These are phyloP conservation scores for Curvularia spicifera DNA, from an alignment of 2,329 filamentous ascomycete species.

Conservation along the genomic window DNA sequence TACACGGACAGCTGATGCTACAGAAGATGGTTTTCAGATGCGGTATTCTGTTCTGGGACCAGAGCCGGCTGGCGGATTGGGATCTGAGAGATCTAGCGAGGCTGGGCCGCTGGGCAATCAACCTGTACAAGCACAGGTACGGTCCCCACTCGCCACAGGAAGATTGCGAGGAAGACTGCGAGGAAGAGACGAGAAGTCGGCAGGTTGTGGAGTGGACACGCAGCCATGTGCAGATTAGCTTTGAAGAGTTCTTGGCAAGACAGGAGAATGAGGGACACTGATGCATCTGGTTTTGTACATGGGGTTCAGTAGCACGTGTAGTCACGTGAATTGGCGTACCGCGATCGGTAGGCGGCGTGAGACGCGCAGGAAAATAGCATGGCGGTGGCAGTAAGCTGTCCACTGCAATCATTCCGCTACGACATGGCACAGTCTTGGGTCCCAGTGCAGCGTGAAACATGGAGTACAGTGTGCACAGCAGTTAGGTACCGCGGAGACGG, in stretches of 20 bases:
- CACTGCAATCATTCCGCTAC: neutral
- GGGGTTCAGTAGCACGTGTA: neutral
- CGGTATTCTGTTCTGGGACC: neutral
- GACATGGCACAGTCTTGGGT: neutral
- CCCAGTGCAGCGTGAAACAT: neutral
- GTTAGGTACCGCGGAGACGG: constrained; percentile 2
- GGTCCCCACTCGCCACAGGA: neutral
- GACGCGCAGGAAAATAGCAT: neutral
- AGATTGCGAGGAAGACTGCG: neutral
- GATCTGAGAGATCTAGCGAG: neutral
- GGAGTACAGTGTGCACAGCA: neutral
- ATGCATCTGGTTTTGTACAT: no score
- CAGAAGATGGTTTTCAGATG: neutral
- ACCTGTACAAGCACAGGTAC: neutral
- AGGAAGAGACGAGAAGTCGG: neutral
- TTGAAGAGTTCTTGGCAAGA: neutral
- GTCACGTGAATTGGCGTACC: constrained; percentile 17
- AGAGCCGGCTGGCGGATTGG: neutral
- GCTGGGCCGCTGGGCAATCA: neutral
- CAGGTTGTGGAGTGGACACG: neutral
- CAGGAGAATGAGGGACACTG: neutral
- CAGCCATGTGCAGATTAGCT: neutral
- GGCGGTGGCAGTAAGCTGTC: neutral
- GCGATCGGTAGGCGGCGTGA: constrained; percentile 1
- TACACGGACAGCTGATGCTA: neutral